Conservation (phyloP, 768 basidiomycete genomes). For the Lentinula edodes region DNA sequence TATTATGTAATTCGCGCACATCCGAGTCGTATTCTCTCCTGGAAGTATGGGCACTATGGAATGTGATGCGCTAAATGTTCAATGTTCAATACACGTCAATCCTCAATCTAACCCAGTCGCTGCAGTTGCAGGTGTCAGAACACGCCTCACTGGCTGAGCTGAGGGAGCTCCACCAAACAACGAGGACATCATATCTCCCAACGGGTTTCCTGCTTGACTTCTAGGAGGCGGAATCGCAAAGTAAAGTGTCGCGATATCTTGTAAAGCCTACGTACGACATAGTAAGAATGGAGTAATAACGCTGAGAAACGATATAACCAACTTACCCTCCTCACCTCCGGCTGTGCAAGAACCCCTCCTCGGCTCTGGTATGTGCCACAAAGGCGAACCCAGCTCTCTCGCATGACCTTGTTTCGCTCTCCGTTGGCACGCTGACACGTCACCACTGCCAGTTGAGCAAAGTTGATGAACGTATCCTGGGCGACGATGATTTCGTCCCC, state of each 20-base stretch:
- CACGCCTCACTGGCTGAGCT: slow-evolving; percentile 31
- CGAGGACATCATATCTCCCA: slow-evolving; percentile 86
- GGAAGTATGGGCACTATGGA: too few relatives aligned
- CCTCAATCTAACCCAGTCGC: slow-evolving; percentile 40
- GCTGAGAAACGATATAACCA: background rate
- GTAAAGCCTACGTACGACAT: slow-evolving; percentile 42
- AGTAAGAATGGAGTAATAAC: background rate
- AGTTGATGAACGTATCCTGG: slow-evolving; percentile 74
- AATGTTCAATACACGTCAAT: background rate
- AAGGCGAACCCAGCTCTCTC: slow-evolving; percentile 81
- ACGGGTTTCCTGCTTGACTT: slow-evolving; percentile 65
- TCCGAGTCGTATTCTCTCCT: too few relatives aligned
- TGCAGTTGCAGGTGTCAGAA: slow-evolving; percentile 38
- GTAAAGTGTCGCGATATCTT: slow-evolving; percentile 67
- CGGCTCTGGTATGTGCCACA: slow-evolving; percentile 79
- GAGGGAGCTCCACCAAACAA: slow-evolving; percentile 72
- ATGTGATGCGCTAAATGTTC: background rate
- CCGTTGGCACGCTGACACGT: slow-evolving; percentile 87
- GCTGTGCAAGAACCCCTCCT: slow-evolving; percentile 54
- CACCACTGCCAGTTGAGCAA: slow-evolving; percentile 81
- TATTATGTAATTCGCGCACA: too few relatives aligned
- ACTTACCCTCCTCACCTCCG: slow-evolving; percentile 61
- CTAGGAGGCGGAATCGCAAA: slow-evolving; percentile 85
- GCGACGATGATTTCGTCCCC: slow-evolving; percentile 68
- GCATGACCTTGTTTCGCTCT: slow-evolving; percentile 67